Base-by-base conservation (phyloP, 441 rosid genomes). In the Codiaeum variegatum region DNA sequence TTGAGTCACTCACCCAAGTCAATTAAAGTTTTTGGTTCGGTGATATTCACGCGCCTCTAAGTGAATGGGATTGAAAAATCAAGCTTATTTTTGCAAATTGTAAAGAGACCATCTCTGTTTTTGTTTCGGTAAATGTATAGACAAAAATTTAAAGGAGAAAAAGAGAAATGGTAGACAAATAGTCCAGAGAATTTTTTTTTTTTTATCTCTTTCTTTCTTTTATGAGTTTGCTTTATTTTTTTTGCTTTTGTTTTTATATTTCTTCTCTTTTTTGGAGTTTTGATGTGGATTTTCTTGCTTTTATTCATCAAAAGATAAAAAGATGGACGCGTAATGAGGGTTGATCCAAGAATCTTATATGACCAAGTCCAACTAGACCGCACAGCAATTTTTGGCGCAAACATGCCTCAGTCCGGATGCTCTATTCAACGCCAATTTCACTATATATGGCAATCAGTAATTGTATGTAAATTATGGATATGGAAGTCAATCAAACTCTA, bases 161-260 rank as follows among this genome's bases (percentile, higher is more conserved):
- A 28, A 31, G 21, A 44, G 18, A 58, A 42, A 38, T 1, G 13
- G 38, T 0, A 47, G 18, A 24, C 40, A 63, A 3, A 19, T 8
- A 63, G 51, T n/a, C 56, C 70, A 73, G 77, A 73, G 80, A 77
- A 82, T 81, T 82, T 19, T 32, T 40, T 76, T 75, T 68, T 74
- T n/a, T 40, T 87, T 66, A 85, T 87, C 87, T 79, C 81, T 62
- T 16, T n/a, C 72, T 28, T 21, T 32, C 29, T 62, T 56, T 51
- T 44, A 44, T 44, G 56, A 11, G 4, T 54, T 38, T 58, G 62
- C 72, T 77, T 84, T 74, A 65, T 70, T 82, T 19, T 46, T 54
- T 56, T 34, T 19, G n/a, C 74, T 26, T n/a, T 42, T 44, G 32
- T 66, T 65, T 21, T 73, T 32, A 55, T 12, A 56, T 54, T 21